Evolutionary conservation across 345 rosid genomes (phyloP), one percentile per base, ranked within the genome.

Genomic region (Zanthoxylum bungeanum): DNA sequence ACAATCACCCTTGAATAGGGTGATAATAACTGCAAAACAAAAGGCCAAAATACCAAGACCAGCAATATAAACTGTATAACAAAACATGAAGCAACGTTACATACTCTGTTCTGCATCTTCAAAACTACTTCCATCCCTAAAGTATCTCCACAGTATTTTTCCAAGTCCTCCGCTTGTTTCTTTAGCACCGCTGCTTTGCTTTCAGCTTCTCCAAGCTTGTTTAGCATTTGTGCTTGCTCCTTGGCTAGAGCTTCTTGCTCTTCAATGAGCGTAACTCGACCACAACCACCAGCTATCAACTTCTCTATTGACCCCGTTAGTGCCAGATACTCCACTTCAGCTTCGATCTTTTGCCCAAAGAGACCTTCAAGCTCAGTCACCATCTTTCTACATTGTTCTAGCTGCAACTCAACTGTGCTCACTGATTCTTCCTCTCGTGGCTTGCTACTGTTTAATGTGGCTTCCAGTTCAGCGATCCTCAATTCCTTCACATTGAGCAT

Each of bases 311-410:
- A 77, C 70, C 77, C 78, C 16, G 72, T 66, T 69, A 88, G 77
- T 61, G 83, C 76, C 37, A 92, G 72, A 84, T 81, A 82, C 77
- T 86, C 92, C 6, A 95, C 73, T 84, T 95, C 98, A 51, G 91
- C 90, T 78, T 89, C 91, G 2, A 92, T 83, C 88, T 86, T 92
- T 75, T 85, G 88, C 84, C 61, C 80, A 78, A 89, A 91, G 28
- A 88, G 80, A 46, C 78, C 80, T 75, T 91, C 98, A 9, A 88
- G 68, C 64, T 82, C 84, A 0, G 60, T 62, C 81, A 84, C 92
- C 60, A 78, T 73, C 79, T 82, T 89, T 76, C 69, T 47, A 59
- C 57, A 72, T 65, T 39, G 75, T 49, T 79, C 82, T 58, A 77
- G 83, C 73, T 70, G 76, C 36, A 64, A 46, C 69, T 73, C 83